Evolutionary conservation across 1,139 yeast genomes (phyloP), one percentile per base, ranked within the genome.

Genomic region (Lodderomyces theae): DNA sequence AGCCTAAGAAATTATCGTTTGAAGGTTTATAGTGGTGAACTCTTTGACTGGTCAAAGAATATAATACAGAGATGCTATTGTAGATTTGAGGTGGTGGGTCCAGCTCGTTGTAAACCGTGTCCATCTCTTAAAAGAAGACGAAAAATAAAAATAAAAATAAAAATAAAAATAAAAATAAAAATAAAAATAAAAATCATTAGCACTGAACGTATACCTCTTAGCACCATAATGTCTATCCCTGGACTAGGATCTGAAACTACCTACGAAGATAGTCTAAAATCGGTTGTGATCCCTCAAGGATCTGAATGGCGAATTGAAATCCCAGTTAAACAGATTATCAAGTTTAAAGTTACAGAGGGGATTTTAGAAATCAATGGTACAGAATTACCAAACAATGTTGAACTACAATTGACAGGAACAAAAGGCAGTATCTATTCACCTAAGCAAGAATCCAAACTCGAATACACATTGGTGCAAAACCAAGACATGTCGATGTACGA

Each of bases 321-420:
- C 2, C 82, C 80, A 0, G 69, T 74, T 46, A 80, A 75, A 38
- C 67, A 80, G 6, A 69, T 70, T 28, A 56, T 89, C 37, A 70
- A 70, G n/a, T 56, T 88, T 26, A 80, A 72, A 49, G 73, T 85
- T 26, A 48, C 64, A 3, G 65, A 69, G 6, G 98, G 98, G 2
- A 73, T 82, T 2, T 96, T 87, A 2, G 98, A 92, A 62, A 75
- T 90, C 15, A 88, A 86, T 63, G 98, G 98, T 18, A 88, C 97
- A 2, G 98, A 92, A 57, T 72, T 92, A 25, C 87, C 97, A 2
- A 66, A 72, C 26, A 88, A 86, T 45, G 73, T 77, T 1, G 86
- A 81, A 18, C 74, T 86, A 51, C 72, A 41, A 74, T 82, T 66
- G 56, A 70, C 56, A 74, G 92, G 66, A 19, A 75, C 45, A 56